Evolutionary conservation across 371 early-diverging fungal species (phyloP), one percentile per base, ranked within the genome.

Genomic region (Lichtheimia ornata): DNA sequence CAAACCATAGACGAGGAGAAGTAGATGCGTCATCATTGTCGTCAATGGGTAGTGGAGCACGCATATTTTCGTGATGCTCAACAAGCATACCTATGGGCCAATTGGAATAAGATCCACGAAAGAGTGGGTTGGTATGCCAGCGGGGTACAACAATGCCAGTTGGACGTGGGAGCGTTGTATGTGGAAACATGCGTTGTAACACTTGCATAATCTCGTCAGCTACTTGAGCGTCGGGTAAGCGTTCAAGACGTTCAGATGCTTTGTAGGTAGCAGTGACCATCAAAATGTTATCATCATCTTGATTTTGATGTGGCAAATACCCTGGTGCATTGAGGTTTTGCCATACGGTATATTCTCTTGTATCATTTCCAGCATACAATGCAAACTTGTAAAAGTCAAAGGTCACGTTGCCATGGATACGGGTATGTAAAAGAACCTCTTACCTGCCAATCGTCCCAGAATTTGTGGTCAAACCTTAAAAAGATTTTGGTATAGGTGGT

Each of bases 371-470:
- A 30, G 80, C 77, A 69, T 74, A 79, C 42, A 79, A 58, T 22
- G 74, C 72, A 66, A 76, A 79, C 73, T 78, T n/a, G 13, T 35
- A 11, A 35, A 35, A 35, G 35, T 35, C 35, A 49, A 27, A 55
- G 4, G 11, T 47, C 53, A 42, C n/a, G 42, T 55, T 15, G 17
- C 2, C 56, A 45, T 44, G 12, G 28, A 18, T 9, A 5, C 4
- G 20, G 30, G 40, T 13, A 4, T 4, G 28, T 13, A 2, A 17
- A 40, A 17, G 15, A 0, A 15, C 15, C 5, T 58, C 14, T 50
- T 72, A 74, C 78, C 73, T 79, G 80, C 76, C 72, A 70, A 58
- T 79, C 73, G 22, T 52, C 71, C 81, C 81, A 81, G 52, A 81
- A 81, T 50, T 66, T 63, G 14, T 56, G 45, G 6, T 73, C 49